These are phyloP conservation scores for Hibiscus syriacus DNA, from an alignment of 345 rosid genomes.

Conservation along the genomic window DNA sequence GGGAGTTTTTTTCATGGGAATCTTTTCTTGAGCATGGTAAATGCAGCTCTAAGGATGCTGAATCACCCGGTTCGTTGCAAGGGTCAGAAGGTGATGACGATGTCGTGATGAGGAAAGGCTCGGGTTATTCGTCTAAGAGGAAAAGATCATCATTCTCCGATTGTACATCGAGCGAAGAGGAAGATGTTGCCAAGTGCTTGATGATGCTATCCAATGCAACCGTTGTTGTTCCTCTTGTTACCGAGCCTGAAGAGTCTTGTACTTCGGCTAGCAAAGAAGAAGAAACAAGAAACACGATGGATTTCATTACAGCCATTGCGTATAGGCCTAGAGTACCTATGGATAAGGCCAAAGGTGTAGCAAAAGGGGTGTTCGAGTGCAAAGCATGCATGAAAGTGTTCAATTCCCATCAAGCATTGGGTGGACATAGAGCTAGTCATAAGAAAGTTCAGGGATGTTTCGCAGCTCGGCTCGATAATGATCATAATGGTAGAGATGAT, in stretches of 20 bases:
- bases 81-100: slow-evolving; percentile 36
- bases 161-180: slow-evolving; percentile 71
- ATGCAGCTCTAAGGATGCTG: slow-evolving; percentile 45
- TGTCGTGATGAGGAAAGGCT: slow-evolving; percentile 19
- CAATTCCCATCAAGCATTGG: slow-evolving; percentile 96
- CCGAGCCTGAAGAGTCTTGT: slow-evolving; percentile 63
- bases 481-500: slow-evolving; percentile 18
- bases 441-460: slow-evolving; percentile 98
- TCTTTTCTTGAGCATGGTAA: slow-evolving; percentile 71
- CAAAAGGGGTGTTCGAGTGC: slow-evolving; percentile 74
- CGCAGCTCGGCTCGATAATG: slow-evolving; percentile 51
- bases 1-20: slow-evolving; percentile 76
- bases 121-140: slow-evolving; percentile 49
- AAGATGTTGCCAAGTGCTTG: slow-evolving; percentile 89
- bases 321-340: neutral
- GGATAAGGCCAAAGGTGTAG: slow-evolving; percentile 40
- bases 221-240: slow-evolving; percentile 42
- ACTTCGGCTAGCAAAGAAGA: too few relatives aligned
- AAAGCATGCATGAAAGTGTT: slow-evolving; percentile 97
- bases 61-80: slow-evolving; percentile 38
- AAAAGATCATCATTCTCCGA: slow-evolving; percentile 55
- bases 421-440: slow-evolving; percentile 99
- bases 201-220: slow-evolving; percentile 79
- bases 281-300: too few relatives aligned
- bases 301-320: too few relatives aligned